phyloP scores from a whole-genome alignment of 176 grass and related monocot species.

The Tuctoria greenei region DNA sequence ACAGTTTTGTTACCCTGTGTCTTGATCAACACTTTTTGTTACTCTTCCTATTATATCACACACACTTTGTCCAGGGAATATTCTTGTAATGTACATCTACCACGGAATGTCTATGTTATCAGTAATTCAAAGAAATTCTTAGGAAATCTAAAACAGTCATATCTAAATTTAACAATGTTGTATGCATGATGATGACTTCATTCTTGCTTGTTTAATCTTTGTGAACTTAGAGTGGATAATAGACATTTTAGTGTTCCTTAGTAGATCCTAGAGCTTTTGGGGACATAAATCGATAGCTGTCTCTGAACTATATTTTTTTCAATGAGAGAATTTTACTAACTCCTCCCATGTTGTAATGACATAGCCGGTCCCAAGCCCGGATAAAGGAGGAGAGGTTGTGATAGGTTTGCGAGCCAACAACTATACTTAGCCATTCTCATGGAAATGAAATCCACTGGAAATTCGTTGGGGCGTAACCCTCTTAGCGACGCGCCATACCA shows the following conservation, averaged over 20 bases:
- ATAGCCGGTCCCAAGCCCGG: no score
- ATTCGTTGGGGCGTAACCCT: no score
- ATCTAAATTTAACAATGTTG: not conserved
- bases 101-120: not conserved
- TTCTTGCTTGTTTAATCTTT: not conserved
- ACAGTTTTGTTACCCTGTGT: not conserved
- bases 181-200: not conserved
- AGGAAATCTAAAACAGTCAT: not conserved
- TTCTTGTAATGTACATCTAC: not conserved
- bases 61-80: not conserved
- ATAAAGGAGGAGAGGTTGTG: no score
- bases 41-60: not conserved
- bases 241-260: not conserved
- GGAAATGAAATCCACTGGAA: no score
- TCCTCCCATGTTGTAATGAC: no score
- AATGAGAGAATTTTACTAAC: no score
- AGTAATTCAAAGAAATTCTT: conserved; percentile 1
- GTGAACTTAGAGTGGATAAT: not conserved
- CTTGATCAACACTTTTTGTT: not conserved
- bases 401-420: no score
- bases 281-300: not conserved
- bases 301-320: no score
- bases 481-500: no score
- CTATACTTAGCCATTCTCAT: no score
- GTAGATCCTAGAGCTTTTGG: not conserved